phyloP scores from a whole-genome alignment of 805 yeast species.

The Alloascoidea hylecoeti region DNA sequence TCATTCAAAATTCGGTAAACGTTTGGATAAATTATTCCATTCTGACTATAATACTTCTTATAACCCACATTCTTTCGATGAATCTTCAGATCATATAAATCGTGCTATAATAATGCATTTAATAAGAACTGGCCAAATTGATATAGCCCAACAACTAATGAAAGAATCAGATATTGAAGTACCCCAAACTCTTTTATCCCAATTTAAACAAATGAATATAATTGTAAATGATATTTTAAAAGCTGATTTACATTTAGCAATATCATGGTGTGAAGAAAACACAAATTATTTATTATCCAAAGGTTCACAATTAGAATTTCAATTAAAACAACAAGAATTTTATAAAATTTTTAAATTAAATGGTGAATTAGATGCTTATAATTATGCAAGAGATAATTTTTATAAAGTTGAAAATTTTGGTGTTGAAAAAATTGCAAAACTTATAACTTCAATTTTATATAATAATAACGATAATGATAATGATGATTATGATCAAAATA shows the following conservation, averaged over 20 bases:
- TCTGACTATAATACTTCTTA: constrained; percentile 14
- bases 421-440: constrained; percentile 26
- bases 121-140: constrained; percentile 30
- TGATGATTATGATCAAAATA: constrained; percentile 12
- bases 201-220: constrained; percentile 26
- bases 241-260: constrained; percentile 28
- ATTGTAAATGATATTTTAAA: constrained; percentile 22
- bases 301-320: constrained; percentile 30
- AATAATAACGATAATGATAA: constrained; percentile 8
- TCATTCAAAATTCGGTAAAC: constrained; percentile 15
- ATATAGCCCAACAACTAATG: constrained; percentile 17
- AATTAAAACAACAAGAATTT: constrained; percentile 28
- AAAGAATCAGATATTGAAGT: constrained; percentile 17
- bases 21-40: constrained; percentile 17
- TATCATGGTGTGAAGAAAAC: constrained; percentile 27
- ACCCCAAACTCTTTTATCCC: constrained; percentile 17
- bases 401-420: constrained; percentile 24
- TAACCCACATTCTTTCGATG: constrained; percentile 7
- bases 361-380: constrained; percentile 18
- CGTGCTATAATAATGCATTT: constrained; percentile 31
- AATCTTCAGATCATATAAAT: constrained; percentile 12
- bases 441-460: constrained; percentile 24
- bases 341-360: constrained; percentile 16
- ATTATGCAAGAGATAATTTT: constrained; percentile 28
- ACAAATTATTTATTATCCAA: constrained; percentile 14